Conservation (phyloP, 495 filamentous ascomycete species). For the Physcia stellaris region DNA sequence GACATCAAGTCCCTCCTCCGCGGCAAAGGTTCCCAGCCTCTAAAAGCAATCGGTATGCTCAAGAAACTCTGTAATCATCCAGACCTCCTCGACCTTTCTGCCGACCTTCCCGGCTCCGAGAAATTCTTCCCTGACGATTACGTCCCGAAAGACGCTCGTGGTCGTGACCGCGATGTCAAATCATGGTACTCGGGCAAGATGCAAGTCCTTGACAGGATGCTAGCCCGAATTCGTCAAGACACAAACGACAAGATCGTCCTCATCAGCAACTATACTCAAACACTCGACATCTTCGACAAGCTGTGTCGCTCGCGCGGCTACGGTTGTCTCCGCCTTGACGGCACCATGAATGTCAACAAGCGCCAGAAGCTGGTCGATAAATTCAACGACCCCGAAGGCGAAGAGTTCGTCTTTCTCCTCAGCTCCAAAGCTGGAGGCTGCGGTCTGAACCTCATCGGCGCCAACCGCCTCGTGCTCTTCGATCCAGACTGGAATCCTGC, state of each 20-base stretch:
- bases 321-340: constrained; percentile 79
- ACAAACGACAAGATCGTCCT: constrained; percentile 99
- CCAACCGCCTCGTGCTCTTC: constrained; percentile 92
- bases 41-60: constrained; percentile 90
- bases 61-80: constrained; percentile 99
- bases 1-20: constrained; percentile 85
- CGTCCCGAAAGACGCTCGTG: constrained; percentile 70
- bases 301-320: constrained; percentile 79
- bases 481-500: constrained; percentile 99
- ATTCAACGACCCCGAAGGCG: constrained; percentile 89
- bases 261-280: constrained; percentile 96
- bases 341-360: constrained; percentile 95
- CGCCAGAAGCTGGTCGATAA: constrained; percentile 94
- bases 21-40: constrained; percentile 89
- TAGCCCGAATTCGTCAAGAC: constrained; percentile 87
- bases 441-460: constrained; percentile 92
- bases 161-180: constrained; percentile 83
- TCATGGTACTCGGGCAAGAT: constrained; percentile 98
- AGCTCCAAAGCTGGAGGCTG: constrained; percentile 93
- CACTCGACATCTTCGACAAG: constrained; percentile 85
- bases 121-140: constrained; percentile 76
- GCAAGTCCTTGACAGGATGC: constrained; percentile 96
- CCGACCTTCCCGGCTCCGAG: constrained; percentile 82
- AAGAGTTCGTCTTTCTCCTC: constrained; percentile 91
- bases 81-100: constrained; percentile 72